Percentiles rank a stretch among this genome's conserved stretches.
Conservation (phyloP, 345 rosid species). For the Eutrema yunnanense region DNA sequence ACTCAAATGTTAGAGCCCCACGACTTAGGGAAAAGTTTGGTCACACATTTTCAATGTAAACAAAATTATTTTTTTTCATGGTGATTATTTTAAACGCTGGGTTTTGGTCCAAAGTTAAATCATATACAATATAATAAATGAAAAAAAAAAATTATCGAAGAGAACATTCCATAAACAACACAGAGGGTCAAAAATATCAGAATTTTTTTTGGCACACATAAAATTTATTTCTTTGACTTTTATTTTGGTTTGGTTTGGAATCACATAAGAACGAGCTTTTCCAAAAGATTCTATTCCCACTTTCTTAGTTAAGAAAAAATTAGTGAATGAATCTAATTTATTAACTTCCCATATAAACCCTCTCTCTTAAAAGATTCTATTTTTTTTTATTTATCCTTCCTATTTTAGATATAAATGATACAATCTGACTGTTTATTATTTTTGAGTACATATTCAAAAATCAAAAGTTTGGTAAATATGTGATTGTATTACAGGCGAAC, state of each 20-base stretch:
- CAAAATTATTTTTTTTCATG: background rate
- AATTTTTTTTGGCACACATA: background rate
- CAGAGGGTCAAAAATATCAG: background rate
- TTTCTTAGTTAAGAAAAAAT: background rate
- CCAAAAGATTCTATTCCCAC: background rate
- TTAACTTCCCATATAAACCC: background rate
- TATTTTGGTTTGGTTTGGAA: background rate
- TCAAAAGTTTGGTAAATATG: background rate
- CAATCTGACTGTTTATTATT: background rate
- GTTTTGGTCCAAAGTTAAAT: background rate
- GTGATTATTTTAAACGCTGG: background rate
- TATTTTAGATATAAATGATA: background rate
- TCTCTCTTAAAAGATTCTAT: background rate
- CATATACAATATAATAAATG: background rate
- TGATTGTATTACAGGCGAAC: background rate
- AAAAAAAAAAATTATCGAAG: background rate
- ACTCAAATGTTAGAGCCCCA: constrained; percentile 11
- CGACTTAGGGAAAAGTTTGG: background rate
- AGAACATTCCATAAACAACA: background rate
- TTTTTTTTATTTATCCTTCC: background rate
- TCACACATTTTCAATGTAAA: background rate
- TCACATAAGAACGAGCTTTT: background rate
- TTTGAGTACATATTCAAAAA: background rate
- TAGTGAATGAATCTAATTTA: background rate
- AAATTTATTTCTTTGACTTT: background rate